Evolutionary conservation across 768 basidiomycete genomes (phyloP).

Genomic region (Tulasnella sp.): DNA sequence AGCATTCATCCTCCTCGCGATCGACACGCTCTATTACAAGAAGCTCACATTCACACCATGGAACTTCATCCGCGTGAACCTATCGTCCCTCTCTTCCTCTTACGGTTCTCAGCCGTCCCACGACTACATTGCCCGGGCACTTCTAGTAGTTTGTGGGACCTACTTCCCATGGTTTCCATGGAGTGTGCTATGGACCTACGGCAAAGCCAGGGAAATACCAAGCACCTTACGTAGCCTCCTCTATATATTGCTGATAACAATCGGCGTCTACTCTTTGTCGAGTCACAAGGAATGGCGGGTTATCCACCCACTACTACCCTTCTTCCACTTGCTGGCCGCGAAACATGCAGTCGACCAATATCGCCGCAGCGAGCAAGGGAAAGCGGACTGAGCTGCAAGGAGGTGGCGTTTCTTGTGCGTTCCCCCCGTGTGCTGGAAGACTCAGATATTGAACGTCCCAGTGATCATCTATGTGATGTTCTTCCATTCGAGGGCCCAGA

Average conservation of each 20-base stretch:
- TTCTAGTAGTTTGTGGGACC: constrained; percentile 73
- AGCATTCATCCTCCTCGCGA: constrained; percentile 23
- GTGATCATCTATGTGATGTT: constrained; percentile 57
- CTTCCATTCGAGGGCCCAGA: constrained; percentile 71
- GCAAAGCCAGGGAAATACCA: constrained; percentile 20
- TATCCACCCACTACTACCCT: constrained; percentile 79
- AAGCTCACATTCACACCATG: constrained; percentile 59
- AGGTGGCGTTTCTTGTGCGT: constrained; percentile 16
- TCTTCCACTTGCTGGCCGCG: constrained; percentile 69
- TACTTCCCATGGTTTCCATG: constrained; percentile 61
- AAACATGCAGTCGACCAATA: constrained; percentile 47
- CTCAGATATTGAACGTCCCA: constrained; percentile 47
- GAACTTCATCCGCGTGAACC: constrained; percentile 75
- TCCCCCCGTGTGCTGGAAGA: constrained; percentile 29
- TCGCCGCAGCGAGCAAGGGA: constrained; percentile 26
- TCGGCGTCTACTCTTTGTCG: constrained; percentile 60
- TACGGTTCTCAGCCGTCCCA: constrained; percentile 83
- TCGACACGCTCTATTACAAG: constrained; percentile 68
- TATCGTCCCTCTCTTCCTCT: constrained; percentile 80
- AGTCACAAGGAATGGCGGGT: constrained; percentile 99
- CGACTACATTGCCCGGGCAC: constrained; percentile 76
- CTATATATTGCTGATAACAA: constrained; percentile 39
- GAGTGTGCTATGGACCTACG: constrained; percentile 35
- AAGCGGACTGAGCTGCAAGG: not conserved
- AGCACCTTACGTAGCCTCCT: not conserved